Base-by-base conservation (phyloP, 805 yeast species). In the Saccharomycopsis babjevae region DNA sequence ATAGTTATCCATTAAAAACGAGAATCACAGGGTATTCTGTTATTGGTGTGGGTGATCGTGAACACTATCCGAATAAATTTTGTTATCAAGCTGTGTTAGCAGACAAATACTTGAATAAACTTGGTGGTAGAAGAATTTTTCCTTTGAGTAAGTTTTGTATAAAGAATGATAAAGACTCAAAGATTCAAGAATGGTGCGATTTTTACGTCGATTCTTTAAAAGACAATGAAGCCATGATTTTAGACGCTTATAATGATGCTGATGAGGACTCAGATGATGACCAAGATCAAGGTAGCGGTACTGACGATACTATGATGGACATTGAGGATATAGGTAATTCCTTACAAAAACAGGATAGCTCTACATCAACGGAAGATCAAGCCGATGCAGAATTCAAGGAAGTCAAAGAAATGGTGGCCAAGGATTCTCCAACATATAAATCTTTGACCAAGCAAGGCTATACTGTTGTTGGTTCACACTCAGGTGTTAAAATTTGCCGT, bases 401-500 rank as follows among this genome's bases (percentile, higher is more conserved):
- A 28, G 72, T 75, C 43, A 91, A 91, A 70, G 83, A 89, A 71
- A 91, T 91, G 97, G 96, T 91, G 54, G 89, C 96, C 3, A 81
- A 86, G 66, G 85, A 87, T 65, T 88, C 96, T 0, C 97, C 97
- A 32, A 91, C 97, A 0, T 91, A 77, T 72, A 88, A 88, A 64
- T 85, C 94, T 7, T 77, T 91, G 59, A 92, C 97, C 0, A 91
- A 91, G 68, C 97, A 91, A 73, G 97, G 97, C 0, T 91, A 91
- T 68, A 88, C 96, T 0, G 84, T 91, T 64, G 96, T 91, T 50
- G 97, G 97, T 4, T 84, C 96, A 0, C 97, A 91, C 68, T 89
- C 97, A 0, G 97, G 97, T 40, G 97, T 91, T 55, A 91, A 91
- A 70, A 89, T 92, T 34, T 91, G 97, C 69, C 82, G 97, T 68